Conservation (phyloP, 2,329 filamentous ascomycete species). For the Malbranchea zuffiana region DNA sequence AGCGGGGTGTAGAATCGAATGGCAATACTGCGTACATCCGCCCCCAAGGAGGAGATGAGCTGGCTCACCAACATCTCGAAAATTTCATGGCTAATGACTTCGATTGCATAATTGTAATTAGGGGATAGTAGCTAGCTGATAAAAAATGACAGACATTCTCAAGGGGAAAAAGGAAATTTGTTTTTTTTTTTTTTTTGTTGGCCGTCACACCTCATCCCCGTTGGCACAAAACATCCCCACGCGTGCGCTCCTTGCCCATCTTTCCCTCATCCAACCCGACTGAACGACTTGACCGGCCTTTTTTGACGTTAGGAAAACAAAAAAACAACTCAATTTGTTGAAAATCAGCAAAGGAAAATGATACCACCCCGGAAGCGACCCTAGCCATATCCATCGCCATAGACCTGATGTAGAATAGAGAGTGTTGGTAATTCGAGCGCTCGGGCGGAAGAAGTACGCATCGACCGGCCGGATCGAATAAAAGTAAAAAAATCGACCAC, state of each 20-base stretch:
- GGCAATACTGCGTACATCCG: too few relatives aligned
- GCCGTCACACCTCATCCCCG: constrained; percentile 10
- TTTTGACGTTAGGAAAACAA: constrained; percentile 4
- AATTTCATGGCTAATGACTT: too few relatives aligned
- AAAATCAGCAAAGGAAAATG: constrained; percentile 15
- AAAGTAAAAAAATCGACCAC: not conserved
- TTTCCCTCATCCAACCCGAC: constrained; percentile 7
- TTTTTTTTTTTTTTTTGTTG: constrained; percentile 2
- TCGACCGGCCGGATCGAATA: constrained; percentile 19
- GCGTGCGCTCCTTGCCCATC: constrained; percentile 12
- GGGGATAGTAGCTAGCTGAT: constrained; percentile 5
- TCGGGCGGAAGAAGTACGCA: constrained; percentile 3
- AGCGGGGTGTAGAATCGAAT: too few relatives aligned
- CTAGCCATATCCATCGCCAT: constrained; percentile 37
- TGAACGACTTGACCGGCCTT: constrained; percentile 6
- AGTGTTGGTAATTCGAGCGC: constrained; percentile 1
- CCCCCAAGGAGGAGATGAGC: too few relatives aligned
- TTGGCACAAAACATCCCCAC: constrained; percentile 12
- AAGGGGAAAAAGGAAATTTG: constrained; percentile 5
- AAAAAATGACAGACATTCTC: not conserved
- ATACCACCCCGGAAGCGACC: constrained; percentile 40
- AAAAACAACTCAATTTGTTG: constrained; percentile 1
- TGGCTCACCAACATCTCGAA: too few relatives aligned
- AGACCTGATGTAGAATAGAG: constrained; percentile 16
- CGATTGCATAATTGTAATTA: constrained; percentile 1